Evolutionary conservation across 2,329 filamentous ascomycete species (phyloP).

Genomic region (Botrytis sinoallii): DNA sequence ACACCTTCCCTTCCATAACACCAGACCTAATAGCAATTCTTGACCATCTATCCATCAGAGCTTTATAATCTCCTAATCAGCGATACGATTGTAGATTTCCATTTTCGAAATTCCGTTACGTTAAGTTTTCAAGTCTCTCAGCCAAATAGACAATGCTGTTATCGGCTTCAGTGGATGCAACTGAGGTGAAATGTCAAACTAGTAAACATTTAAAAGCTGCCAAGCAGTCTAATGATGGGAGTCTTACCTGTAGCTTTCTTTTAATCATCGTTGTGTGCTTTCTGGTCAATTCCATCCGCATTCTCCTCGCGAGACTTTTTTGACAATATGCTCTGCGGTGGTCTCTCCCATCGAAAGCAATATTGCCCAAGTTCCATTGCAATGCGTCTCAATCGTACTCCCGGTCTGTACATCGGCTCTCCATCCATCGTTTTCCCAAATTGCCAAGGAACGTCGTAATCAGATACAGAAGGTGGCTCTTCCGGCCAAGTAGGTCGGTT

Average conservation of each 20-base stretch:
- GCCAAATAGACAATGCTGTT: neutral
- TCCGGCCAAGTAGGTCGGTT: neutral
- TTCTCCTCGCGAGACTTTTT: neutral
- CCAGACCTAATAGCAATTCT: neutral
- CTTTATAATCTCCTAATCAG: no score
- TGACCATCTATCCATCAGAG: neutral
- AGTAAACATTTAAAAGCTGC: neutral
- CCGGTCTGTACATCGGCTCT: neutral
- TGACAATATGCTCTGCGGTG: neutral
- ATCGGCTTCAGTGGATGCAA: neutral
- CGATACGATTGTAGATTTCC: no score
- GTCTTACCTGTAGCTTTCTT: neutral
- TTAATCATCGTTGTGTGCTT: neutral
- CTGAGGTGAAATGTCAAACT: neutral
- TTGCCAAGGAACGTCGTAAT: neutral
- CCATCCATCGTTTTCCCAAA: neutral
- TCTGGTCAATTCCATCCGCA: neutral
- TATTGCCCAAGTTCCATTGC: neutral
- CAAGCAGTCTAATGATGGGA: neutral
- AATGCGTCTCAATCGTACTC: neutral
- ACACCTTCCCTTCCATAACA: neutral
- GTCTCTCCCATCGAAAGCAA: conserved; percentile 1
- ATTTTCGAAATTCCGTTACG: neutral
- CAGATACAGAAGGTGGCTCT: no score
- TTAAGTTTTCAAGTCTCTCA: neutral